phyloP scores from a whole-genome alignment of 805 yeast genomes.

The Saccharomycopsis amapae region DNA sequence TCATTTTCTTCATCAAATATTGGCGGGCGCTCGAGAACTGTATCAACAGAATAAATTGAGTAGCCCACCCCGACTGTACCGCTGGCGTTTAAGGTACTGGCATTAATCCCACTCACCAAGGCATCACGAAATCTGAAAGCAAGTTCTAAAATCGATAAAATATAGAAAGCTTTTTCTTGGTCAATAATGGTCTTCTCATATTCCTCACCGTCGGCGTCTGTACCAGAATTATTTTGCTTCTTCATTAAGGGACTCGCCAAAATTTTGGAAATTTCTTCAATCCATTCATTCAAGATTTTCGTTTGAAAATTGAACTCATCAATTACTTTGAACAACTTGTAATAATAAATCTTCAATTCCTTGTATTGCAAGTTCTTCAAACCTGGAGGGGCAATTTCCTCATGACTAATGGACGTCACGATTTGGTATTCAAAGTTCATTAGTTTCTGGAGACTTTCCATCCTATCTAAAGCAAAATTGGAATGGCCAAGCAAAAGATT shows the following conservation, averaged over 20 bases:
- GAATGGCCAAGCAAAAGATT: conserved; percentile 41
- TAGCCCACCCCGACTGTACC: not conserved
- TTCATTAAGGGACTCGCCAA: conserved; percentile 40
- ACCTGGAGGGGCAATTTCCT: conserved; percentile 9
- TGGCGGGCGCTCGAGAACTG: conserved; percentile 11
- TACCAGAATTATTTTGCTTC: conserved; percentile 22
- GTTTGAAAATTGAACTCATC: conserved; percentile 47
- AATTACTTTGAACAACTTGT: conserved; percentile 21
- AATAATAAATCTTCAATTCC: conserved; percentile 19
- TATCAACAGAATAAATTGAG: not conserved
- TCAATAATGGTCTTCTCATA: conserved; percentile 66
- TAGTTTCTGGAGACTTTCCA: conserved; percentile 21
- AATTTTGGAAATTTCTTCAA: conserved; percentile 35
- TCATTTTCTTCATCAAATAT: conserved; percentile 25
- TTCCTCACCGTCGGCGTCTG: conserved; percentile 61
- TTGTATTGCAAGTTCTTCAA: conserved; percentile 3
- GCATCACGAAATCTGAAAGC: conserved; percentile 39
- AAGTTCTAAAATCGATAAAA: conserved; percentile 47
- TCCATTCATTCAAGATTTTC: conserved; percentile 43
- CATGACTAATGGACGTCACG: conserved; percentile 15
- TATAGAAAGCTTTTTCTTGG: conserved; percentile 63
- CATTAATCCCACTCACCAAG: conserved; percentile 28
- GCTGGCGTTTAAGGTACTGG: conserved; percentile 18
- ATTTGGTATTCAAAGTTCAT: conserved; percentile 1
- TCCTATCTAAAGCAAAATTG: conserved; percentile 28